These are phyloP conservation scores for Parathielavia appendiculata DNA, from an alignment of 495 filamentous ascomycete genomes.

Conservation along the genomic window DNA sequence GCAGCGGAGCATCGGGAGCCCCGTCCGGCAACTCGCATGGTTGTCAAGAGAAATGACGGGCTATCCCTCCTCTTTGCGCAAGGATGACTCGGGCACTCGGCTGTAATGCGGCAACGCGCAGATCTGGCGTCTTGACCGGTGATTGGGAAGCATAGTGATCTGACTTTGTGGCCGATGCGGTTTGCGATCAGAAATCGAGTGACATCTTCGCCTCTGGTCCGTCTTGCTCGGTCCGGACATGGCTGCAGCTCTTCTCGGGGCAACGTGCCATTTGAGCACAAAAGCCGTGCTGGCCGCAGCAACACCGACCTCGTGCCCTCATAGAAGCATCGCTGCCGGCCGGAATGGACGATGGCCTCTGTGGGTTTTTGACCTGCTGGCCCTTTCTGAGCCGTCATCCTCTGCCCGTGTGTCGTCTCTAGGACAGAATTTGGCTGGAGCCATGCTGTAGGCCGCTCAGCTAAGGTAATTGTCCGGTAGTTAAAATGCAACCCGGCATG, in stretches of 20 bases:
- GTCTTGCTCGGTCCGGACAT: slow-evolving; percentile 5
- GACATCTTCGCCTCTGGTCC: neutral
- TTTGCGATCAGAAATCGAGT: neutral
- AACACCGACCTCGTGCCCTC: neutral
- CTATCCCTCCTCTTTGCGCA: neutral
- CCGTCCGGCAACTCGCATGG: slow-evolving; percentile 9
- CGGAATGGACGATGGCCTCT: neutral
- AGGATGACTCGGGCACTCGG: neutral
- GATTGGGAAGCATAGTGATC: neutral
- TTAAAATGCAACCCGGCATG: no score
- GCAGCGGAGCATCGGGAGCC: neutral
- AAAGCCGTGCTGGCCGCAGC: neutral
- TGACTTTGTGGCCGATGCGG: neutral
- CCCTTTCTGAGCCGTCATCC: neutral
- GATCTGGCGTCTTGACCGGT: neutral
- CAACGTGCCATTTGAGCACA: neutral
- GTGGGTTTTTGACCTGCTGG: neutral
- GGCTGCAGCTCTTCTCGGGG: neutral
- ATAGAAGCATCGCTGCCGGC: neutral
- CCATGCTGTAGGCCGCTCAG: no score
- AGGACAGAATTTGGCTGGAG: no score
- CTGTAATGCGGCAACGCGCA: slow-evolving; percentile 2
- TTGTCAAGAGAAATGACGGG: neutral
- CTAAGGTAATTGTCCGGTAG: no score
- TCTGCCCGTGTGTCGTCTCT: no score